Evolutionary conservation across 345 rosid genomes (phyloP), one percentile per base, ranked within the genome.

Genomic region (Citrus mangshanensis): DNA sequence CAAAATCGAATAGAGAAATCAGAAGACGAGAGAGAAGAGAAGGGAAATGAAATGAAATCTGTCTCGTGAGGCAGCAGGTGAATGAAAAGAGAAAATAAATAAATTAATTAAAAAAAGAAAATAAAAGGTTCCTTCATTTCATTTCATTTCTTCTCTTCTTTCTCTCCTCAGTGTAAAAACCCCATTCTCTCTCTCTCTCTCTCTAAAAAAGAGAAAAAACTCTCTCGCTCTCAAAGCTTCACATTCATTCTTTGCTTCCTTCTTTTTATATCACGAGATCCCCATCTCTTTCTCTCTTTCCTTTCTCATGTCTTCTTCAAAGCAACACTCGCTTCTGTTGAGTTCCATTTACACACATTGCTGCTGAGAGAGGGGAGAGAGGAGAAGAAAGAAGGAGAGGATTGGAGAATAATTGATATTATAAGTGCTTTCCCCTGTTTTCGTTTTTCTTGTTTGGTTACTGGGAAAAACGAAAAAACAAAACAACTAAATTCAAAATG

Each of bases 191-290:
- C 59, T 61, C 59, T 28, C 69, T 35, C 35, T 34, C 35, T 34
- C 35, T 32, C 3, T 30, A 32, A 34, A 35, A 35, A 38, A 37
- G 2, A 7, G 1, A 37, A 7, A 37, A 37, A 37, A 49, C 77
- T 77, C 64, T 82, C 82, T 79, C 80, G 76, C 82, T 81, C 87
- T 78, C 67, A 46, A 46, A 46, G 51, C 5, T 37, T 81, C 91
- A 75, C 90, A 88, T 89, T 89, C 89, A 86, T 88, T 89, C 91
- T 85, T 87, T 91, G 90, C 90, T 89, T 86, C 85, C 74, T 80
- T 86, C 87, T 89, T 84, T 88, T 79, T 79, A 81, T 38, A 81
- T 89, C 95, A 91, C 95, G 92, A 93, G 95, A 90, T 88, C 92
- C 88, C 90, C 86, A 80, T 81, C 89, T 72, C 75, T 69, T 34